Evolutionary conservation across 345 rosid genomes (phyloP).

Genomic region (Anacardium occidentale): DNA sequence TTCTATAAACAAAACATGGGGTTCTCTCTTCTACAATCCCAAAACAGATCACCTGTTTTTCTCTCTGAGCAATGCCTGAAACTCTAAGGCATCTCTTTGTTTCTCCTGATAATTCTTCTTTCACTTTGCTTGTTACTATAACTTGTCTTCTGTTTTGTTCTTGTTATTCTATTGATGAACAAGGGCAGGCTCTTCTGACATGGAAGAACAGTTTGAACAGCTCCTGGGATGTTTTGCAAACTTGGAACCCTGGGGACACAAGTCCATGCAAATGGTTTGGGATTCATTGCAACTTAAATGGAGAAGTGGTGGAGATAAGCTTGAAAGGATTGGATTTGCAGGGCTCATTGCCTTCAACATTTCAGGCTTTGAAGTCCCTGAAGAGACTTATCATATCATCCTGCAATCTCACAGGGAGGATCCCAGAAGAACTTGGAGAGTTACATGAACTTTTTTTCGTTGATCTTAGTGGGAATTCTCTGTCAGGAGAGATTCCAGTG

Average conservation of each 20-base stretch:
- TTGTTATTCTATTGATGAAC: slow-evolving; percentile 62
- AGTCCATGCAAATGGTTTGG: slow-evolving; percentile 82
- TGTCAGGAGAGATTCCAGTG: slow-evolving; percentile 69
- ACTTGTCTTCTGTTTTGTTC: slow-evolving; percentile 40
- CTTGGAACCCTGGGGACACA: slow-evolving; percentile 58
- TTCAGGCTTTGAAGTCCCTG: slow-evolving; percentile 55
- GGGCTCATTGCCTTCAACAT: slow-evolving; percentile 61
- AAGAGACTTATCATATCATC: slow-evolving; percentile 60
- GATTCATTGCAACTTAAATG: slow-evolving; percentile 59
- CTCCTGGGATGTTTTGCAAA: slow-evolving; percentile 42
- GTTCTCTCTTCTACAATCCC: slow-evolving; percentile 71
- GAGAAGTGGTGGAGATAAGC: slow-evolving; percentile 53
- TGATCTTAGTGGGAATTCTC: slow-evolving; percentile 72
- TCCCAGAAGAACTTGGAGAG: slow-evolving; percentile 70
- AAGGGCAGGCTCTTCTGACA: slow-evolving; percentile 67
- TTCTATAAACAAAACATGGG: slow-evolving; percentile 86
- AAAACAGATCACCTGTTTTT: slow-evolving; percentile 43
- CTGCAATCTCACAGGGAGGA: slow-evolving; percentile 65
- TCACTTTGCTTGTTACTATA: slow-evolving; percentile 43
- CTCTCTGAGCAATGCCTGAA: slow-evolving; percentile 61
- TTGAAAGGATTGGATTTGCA: slow-evolving; percentile 60
- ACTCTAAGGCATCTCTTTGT: slow-evolving; percentile 44
- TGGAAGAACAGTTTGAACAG: slow-evolving; percentile 72
- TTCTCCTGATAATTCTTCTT: slow-evolving; percentile 37
- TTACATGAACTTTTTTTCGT: slow-evolving; percentile 48